phyloP scores from a whole-genome alignment of 345 rosid genomes.

The Eutrema heterophyllum region DNA sequence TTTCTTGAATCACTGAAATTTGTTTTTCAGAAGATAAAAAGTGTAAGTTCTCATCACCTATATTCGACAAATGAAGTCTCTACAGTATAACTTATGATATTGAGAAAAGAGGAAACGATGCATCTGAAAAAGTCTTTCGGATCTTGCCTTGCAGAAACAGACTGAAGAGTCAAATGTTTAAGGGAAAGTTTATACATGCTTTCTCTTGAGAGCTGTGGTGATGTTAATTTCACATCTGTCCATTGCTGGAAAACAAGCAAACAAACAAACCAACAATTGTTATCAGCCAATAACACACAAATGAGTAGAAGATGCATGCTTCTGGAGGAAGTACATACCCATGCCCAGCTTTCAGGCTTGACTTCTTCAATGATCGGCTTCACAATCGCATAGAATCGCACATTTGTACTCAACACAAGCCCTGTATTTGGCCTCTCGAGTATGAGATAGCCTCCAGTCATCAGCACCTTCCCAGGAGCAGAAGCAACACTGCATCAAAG shows the following conservation, averaged over 20 bases:
- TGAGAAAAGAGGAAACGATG: not conserved
- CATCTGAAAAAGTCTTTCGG: conserved; percentile 3
- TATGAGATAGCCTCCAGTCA: conserved; percentile 90
- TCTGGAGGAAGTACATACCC: conserved; percentile 46
- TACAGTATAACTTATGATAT: not conserved
- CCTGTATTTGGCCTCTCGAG: conserved; percentile 96
- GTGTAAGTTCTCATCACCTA: conserved; percentile 14
- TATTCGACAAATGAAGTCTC: not conserved
- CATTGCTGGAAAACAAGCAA: conserved; percentile 45
- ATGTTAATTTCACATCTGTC: conserved; percentile 81
- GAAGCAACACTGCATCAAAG: conserved; percentile 67
- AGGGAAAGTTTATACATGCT: conserved; percentile 70
- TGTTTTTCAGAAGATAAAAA: conserved; percentile 1
- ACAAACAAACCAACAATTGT: not conserved
- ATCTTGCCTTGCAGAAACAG: conserved; percentile 63
- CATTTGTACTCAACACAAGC: conserved; percentile 83
- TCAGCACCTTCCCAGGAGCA: conserved; percentile 96
- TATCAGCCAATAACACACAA: not conserved
- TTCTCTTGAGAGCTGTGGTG: conserved; percentile 92
- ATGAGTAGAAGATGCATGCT: not conserved
- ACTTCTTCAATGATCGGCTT: conserved; percentile 64
- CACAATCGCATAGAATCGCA: conserved; percentile 86
- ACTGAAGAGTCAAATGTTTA: conserved; percentile 55
- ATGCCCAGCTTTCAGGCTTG: conserved; percentile 78
- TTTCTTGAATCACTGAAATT: conserved; percentile 65